A percentile compares a stretch with the other conserved stretches of the same genome.
phyloP scores from a whole-genome alignment of 495 filamentous ascomycete species.

The Sabuloglossum arenarium region DNA sequence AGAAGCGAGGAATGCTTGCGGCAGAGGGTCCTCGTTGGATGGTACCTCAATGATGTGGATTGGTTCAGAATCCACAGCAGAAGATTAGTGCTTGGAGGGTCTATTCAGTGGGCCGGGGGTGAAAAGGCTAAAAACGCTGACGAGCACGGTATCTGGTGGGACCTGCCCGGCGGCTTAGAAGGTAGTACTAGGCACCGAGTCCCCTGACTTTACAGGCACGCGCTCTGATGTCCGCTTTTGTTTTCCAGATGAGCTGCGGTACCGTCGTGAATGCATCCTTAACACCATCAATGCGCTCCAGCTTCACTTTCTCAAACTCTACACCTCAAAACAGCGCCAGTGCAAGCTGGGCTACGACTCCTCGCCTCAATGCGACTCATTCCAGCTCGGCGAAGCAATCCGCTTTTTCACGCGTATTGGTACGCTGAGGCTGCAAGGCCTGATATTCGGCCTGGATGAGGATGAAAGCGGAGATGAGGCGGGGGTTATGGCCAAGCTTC shows the following conservation, averaged over 20 bases:
- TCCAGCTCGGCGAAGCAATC: conserved; percentile 69
- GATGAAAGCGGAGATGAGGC: conserved; percentile 7
- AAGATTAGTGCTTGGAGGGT: conserved; percentile 45
- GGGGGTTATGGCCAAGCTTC: conserved; percentile 6
- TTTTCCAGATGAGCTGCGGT: conserved; percentile 43
- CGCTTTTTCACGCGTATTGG: conserved; percentile 43
- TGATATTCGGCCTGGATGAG: conserved; percentile 14
- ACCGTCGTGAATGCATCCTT: conserved; percentile 46
- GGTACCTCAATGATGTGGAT: conserved; percentile 30
- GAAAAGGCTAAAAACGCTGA: conserved; percentile 18
- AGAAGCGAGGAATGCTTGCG: conserved; percentile 33
- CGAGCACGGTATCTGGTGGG: conserved; percentile 42
- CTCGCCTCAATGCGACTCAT: conserved; percentile 58
- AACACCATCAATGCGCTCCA: conserved; percentile 60
- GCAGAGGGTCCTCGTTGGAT: conserved; percentile 40
- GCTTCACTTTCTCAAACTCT: conserved; percentile 47
- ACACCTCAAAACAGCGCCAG: conserved; percentile 35
- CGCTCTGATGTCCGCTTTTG: conserved; percentile 2
- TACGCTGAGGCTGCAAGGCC: conserved; percentile 20
- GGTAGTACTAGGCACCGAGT: conserved; percentile 21
- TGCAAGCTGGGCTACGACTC: conserved; percentile 63
- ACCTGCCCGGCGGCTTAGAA: conserved; percentile 54
- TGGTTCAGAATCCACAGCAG: conserved; percentile 31
- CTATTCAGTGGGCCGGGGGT: conserved; percentile 33
- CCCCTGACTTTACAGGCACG: not conserved